phyloP scores from a whole-genome alignment of 2,329 filamentous ascomycete genomes.

The Trichoderma simmonsii region DNA sequence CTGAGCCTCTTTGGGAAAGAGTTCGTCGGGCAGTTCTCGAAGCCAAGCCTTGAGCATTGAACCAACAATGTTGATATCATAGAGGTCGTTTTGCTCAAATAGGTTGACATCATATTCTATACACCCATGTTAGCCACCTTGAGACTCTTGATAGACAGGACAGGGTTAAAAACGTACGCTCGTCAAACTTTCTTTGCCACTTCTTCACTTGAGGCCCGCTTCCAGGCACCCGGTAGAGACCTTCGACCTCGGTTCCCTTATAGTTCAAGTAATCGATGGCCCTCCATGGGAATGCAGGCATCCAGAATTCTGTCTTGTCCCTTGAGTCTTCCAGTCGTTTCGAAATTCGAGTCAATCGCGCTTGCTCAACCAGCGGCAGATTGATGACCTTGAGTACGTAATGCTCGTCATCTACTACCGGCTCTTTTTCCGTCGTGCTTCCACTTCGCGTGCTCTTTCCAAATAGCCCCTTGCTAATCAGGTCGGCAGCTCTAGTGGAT shows the following conservation, averaged over 20 bases:
- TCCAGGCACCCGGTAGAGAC: slow-evolving; percentile 87
- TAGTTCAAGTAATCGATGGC: slow-evolving; percentile 97
- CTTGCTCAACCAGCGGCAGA: slow-evolving; percentile 80
- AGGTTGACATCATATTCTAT: slow-evolving; percentile 84
- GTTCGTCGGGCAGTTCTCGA: slow-evolving; percentile 87
- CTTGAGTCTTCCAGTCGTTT: slow-evolving; percentile 81
- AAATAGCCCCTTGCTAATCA: slow-evolving; percentile 78
- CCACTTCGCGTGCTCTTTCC: slow-evolving; percentile 73
- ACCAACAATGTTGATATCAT: slow-evolving; percentile 94
- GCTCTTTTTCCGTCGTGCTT: slow-evolving; percentile 64
- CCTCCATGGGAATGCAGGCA: slow-evolving; percentile 92
- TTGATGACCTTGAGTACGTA: slow-evolving; percentile 86
- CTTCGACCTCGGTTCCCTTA: slow-evolving; percentile 90
- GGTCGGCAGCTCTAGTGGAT: slow-evolving; percentile 72
- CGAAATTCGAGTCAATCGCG: slow-evolving; percentile 85
- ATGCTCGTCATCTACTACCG: slow-evolving; percentile 71
- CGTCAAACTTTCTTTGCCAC: slow-evolving; percentile 89
- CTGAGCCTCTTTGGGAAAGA: slow-evolving; percentile 83
- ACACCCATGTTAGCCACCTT: slow-evolving; percentile 21
- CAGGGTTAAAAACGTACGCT: slow-evolving; percentile 50
- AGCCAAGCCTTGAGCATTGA: slow-evolving; percentile 97
- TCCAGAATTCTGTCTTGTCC: slow-evolving; percentile 98
- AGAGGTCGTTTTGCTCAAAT: slow-evolving; percentile 81
- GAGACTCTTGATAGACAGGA: not conserved
- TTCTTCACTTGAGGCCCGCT: slow-evolving; percentile 88